Evolutionary conservation across 306 rosid species (phyloP), one percentile per base, ranked within the genome.

Genomic region (Urtica urens): DNA sequence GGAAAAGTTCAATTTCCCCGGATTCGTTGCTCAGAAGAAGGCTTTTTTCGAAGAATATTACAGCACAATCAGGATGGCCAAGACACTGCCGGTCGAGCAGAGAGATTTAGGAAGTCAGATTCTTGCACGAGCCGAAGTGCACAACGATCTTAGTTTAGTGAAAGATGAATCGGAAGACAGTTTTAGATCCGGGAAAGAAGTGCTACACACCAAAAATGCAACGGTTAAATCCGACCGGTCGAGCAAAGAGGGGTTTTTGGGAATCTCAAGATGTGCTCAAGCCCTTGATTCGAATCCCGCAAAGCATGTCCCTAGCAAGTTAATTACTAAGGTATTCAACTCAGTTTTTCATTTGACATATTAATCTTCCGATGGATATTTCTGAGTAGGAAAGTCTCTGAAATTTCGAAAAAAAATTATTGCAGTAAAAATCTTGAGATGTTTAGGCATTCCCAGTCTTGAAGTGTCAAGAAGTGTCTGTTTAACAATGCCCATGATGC

Each of bases 11-110:
- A 62, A 56, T 55, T 52, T 55, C 31, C 62, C 58, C 30, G 74
- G 69, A 19, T 62, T 68, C 43, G 69, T 68, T 17, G 69, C 64
- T 3, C 74, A 62, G 46, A 68, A 69, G 61, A 69, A 57, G 65
- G 69, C 69, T 4, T 68, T 42, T 58, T 68, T 62, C 13, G 74
- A 68, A 37, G 65, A 68, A 26, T 68, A 62, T 35, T 68, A 62
- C 35, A 37, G 18, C 51, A 57, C 24, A 51, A 35, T 44, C 38
- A 57, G 74, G 58, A 48, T 33, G 28, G 55, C 38, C 34, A 62
- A 61, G 64, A 51, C 40, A 30, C 22, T 58, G 38, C 37, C 49
- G 38, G 49, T 46, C 0, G 51, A 62, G 31, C 44, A 56, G 24
- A 51, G 31, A 43, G 60, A 68, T 12, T 47, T 43, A 43, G 16